A percentile compares a stretch with the other conserved stretches of the same genome.
Conservation (phyloP, 108 stramenopile genomes). For the Skeletonema marinoi region DNA sequence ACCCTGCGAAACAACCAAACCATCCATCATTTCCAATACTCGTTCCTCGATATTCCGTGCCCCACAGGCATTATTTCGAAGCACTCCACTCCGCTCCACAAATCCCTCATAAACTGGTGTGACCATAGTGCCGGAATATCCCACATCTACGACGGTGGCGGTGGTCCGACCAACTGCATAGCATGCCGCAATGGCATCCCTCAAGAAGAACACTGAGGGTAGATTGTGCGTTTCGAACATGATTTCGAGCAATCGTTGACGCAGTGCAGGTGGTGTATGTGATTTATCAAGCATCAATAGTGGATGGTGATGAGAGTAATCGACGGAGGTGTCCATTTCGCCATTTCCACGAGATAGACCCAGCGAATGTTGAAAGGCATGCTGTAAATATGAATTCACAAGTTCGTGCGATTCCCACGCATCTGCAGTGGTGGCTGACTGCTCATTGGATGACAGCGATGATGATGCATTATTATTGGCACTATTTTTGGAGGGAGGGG, state of each 20-base stretch:
- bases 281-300: conserved; percentile 75
- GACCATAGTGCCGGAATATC: conserved; percentile 75
- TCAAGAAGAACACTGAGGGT: conserved; percentile 89
- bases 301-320: conserved; percentile 48
- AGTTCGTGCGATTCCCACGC: conserved; percentile 52
- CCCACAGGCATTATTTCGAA: conserved; percentile 59
- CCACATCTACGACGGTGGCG: conserved; percentile 83
- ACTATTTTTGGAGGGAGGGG: conserved; percentile 10
- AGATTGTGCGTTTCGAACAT: conserved; percentile 76
- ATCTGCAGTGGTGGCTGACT: background rate
- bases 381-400: conserved; percentile 24
- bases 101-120: conserved; percentile 89
- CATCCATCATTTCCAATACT: conserved; percentile 69
- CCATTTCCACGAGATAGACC: conserved; percentile 10
- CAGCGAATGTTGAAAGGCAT: conserved; percentile 26
- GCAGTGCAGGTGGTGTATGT: conserved; percentile 81
- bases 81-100: conserved; percentile 77
- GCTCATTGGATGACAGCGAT: conserved; percentile 27
- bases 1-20: conserved; percentile 48
- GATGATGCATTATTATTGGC: background rate
- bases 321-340: background rate
- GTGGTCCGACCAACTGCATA: conserved; percentile 87
- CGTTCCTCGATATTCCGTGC: conserved; percentile 59
- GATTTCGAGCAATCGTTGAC: conserved; percentile 74
- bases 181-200: conserved; percentile 82